Percentiles rank a stretch among this genome's conserved stretches.
phyloP scores from a whole-genome alignment of 306 rosid species.

The Rosa persica region DNA sequence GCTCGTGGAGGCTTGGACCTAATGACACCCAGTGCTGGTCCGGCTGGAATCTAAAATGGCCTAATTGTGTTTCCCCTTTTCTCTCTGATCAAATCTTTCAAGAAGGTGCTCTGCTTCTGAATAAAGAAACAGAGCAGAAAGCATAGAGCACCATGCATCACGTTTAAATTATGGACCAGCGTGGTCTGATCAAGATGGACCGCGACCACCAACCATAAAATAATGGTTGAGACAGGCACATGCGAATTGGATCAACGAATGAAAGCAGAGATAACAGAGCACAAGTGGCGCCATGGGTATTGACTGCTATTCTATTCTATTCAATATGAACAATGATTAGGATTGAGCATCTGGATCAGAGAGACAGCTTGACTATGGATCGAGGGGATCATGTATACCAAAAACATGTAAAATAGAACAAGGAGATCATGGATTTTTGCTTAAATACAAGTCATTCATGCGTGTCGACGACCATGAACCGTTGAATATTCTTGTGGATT shows the following conservation, averaged over 20 bases:
- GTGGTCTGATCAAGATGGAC: background rate
- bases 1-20: background rate
- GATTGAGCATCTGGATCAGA: background rate
- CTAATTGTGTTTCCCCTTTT: background rate
- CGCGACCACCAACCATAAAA: background rate
- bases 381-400: background rate
- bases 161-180: background rate
- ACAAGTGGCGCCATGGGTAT: background rate
- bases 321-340: background rate
- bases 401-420: background rate
- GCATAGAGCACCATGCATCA: background rate
- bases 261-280: background rate
- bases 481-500: background rate
- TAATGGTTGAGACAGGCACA: slow-evolving; percentile 3
- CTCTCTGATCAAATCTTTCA: background rate
- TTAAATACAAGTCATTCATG: background rate
- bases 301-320: background rate
- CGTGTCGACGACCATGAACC: background rate
- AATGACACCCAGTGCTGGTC: background rate
- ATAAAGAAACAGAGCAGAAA: background rate
- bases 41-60: background rate
- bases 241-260: slow-evolving; percentile 5
- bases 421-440: background rate
- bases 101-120: background rate
- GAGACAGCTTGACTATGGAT: background rate